Evolutionary conservation across 768 basidiomycete genomes (phyloP).

Genomic region (Suillus lakei): DNA sequence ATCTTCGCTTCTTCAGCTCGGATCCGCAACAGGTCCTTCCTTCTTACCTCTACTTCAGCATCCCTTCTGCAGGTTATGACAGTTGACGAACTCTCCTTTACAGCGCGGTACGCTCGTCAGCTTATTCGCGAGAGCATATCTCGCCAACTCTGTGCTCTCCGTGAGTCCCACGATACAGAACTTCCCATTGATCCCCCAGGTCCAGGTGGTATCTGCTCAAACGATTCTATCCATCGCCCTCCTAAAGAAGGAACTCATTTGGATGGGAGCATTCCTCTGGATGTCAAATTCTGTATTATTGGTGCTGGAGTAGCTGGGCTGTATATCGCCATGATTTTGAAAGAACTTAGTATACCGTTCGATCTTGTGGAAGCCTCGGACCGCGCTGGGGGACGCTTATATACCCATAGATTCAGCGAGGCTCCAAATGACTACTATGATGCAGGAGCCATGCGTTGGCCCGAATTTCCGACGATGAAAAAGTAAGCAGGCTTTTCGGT

Average conservation of each 20-base stretch:
- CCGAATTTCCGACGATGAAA: neutral
- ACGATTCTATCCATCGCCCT: neutral
- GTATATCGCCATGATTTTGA: slow-evolving; percentile 25
- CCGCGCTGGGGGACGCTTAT: slow-evolving; percentile 25
- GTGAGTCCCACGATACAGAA: neutral
- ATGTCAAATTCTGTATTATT: slow-evolving; percentile 16
- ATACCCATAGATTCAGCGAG: slow-evolving; percentile 13
- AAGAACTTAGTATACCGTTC: slow-evolving; percentile 23
- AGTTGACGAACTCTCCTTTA: neutral
- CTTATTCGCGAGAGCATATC: neutral
- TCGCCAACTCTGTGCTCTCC: neutral
- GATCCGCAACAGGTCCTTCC: neutral
- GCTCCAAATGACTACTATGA: slow-evolving; percentile 5
- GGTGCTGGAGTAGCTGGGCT: slow-evolving; percentile 23
- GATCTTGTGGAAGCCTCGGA: slow-evolving; percentile 22
- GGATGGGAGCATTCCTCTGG: neutral
- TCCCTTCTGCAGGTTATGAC: neutral
- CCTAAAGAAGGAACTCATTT: neutral
- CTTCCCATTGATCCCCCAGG: neutral
- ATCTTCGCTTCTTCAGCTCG: neutral
- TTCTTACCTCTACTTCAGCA: neutral
- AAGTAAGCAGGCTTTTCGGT: neutral
- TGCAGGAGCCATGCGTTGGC: neutral
- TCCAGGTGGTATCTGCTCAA: neutral
- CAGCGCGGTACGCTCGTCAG: neutral